phyloP scores from a whole-genome alignment of 495 filamentous ascomycete genomes.

The Penicillium taxi region DNA sequence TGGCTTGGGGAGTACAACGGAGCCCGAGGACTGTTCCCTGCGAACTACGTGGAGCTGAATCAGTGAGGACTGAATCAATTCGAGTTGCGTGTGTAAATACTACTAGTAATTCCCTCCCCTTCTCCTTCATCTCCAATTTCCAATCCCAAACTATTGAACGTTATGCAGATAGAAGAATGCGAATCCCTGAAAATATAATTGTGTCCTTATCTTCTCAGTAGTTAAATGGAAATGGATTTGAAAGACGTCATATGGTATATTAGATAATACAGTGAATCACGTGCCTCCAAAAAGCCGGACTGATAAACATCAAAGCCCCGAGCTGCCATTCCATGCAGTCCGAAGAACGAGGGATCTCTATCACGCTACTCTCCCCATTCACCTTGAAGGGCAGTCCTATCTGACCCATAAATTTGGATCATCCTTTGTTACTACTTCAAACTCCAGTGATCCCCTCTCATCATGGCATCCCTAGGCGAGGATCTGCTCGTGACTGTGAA shows the following conservation, averaged over 20 bases:
- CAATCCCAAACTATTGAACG: neutral
- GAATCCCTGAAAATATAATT: too few relatives aligned
- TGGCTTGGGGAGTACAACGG: conserved; percentile 85
- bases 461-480: conserved; percentile 73
- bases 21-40: conserved; percentile 81
- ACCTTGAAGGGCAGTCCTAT: too few relatives aligned
- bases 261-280: too few relatives aligned
- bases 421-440: neutral
- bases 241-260: conserved; percentile 10
- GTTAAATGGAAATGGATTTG: too few relatives aligned
- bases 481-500: conserved; percentile 90
- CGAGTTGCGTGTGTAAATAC: conserved; percentile 7
- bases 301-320: too few relatives aligned
- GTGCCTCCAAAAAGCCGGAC: too few relatives aligned
- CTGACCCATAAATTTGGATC: too few relatives aligned
- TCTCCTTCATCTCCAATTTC: neutral
- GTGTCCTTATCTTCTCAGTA: too few relatives aligned
- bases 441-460: conserved; percentile 1
- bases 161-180: too few relatives aligned
- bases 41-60: conserved; percentile 68
- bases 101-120: neutral
- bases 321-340: too few relatives aligned
- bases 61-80: conserved; percentile 27
- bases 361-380: too few relatives aligned
- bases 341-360: too few relatives aligned